A percentile compares a stretch with the other conserved stretches of the same genome.
phyloP scores from a whole-genome alignment of 2,329 filamentous ascomycete species.

The Corynespora cassiicola region DNA sequence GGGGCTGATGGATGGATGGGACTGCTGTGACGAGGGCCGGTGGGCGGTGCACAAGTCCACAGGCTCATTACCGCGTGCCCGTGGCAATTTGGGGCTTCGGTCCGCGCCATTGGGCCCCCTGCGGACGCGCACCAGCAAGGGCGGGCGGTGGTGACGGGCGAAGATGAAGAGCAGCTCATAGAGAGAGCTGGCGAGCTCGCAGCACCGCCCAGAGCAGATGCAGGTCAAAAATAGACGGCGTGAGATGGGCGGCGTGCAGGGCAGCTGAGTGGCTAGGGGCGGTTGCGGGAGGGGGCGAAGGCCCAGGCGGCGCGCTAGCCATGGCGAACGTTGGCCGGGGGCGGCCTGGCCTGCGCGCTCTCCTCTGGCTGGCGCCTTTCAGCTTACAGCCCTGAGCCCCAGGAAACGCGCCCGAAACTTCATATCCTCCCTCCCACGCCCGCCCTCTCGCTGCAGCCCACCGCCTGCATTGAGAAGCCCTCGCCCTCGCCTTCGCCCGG shows the following conservation, averaged over 20 bases:
- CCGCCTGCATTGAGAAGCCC: neutral
- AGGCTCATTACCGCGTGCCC: no score
- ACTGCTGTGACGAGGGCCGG: constrained; percentile 8
- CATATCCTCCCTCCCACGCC: constrained; percentile 9
- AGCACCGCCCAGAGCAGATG: constrained; percentile 12
- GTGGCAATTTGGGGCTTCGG: no score
- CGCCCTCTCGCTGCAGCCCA: neutral
- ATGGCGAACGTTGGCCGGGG: constrained; percentile 1
- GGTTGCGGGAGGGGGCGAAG: constrained; percentile 7
- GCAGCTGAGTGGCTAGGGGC: neutral
- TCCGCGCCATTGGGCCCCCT: no score
- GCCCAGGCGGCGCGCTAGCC: constrained; percentile 15
- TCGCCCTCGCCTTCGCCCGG: no score
- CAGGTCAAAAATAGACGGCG: constrained; percentile 23
- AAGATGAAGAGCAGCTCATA: neutral
- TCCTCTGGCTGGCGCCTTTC: constrained; percentile 2
- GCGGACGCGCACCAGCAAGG: no score
- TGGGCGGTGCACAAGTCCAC: constrained; percentile 5
- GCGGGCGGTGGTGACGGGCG: neutral
- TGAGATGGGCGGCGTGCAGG: constrained; percentile 6
- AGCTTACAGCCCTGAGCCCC: constrained; percentile 20
- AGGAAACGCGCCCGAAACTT: constrained; percentile 5
- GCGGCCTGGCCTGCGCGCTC: neutral
- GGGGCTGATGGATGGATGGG: no score
- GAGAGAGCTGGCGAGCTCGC: no score